Base-by-base conservation (phyloP, 129 eudicot genomes). In the Chrysanthemum seticuspe region DNA sequence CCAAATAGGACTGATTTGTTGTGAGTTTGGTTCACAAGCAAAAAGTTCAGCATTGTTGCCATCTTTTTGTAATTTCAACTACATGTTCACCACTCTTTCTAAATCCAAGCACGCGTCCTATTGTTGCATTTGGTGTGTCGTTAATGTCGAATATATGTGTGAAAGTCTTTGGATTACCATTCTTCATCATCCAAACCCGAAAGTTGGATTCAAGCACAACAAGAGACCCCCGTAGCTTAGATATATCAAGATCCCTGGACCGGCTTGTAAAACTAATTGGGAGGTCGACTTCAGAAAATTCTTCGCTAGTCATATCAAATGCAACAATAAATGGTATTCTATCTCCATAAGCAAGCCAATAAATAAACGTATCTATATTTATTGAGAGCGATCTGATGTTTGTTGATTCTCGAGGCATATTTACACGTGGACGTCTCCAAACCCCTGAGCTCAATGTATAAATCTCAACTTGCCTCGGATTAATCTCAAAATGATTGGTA, bases 281-380 rank as follows among this genome's bases (percentile, higher is more conserved):
- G 6, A 85, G 65, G 51, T 19, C 13, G 14, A 85, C 23, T 54
- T 81, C 85, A 4, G 18, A 13, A 53, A 53, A 53, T 53, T 14
- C 19, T 53, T 53, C 58, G 16, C 58, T 53, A 0, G 34, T 53
- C 6, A 53, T 53, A 53, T 53, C 19, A 13, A 52, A 52, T 13
- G 15, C 13, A 3, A 52, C 1, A 53, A 53, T 53, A n/a, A 53
- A 10, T 13, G 6, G 14, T 13, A 0, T 1, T 1, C 2, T 50
- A 10, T 6, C 6, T 53, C 7, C 58, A n/a, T n/a, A 13, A 13
- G 8, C 84, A 48, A 77, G 10, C 88, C 85, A 85, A 78, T 85
- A 85, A 13, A 81, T 79, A 47, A 31, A 47, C 58, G 2, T 13
- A 53, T 53, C 34, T 29, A 29, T 29, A 29, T 29, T 29, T 29